Evolutionary conservation across 768 basidiomycete genomes (phyloP), one percentile per base, ranked within the genome.

Genomic region (Amanita fuliginea): DNA sequence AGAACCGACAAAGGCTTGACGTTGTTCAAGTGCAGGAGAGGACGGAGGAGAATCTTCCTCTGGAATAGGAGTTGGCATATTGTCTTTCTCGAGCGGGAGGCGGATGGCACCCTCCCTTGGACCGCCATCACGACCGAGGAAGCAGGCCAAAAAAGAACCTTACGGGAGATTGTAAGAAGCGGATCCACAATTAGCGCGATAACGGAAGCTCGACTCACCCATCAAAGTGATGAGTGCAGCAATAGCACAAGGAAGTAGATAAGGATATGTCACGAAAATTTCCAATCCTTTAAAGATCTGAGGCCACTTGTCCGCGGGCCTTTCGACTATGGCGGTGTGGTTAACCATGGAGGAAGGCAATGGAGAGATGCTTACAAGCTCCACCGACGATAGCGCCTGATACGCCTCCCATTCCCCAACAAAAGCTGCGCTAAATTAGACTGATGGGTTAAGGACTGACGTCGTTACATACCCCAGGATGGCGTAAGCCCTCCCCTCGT

Each of bases 351-450:
- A 37, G 16, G 54, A 35, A 7, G 7, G 24, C 16, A 40, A 26
- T 6, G 28, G 22, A n/a, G 42, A 50, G 48, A 72, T 3, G 32
- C 87, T 63, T 55, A 90, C 89, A 83, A 56, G 80, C 68, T 57
- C 88, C 88, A 53, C 89, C 92, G 26, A 94, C 75, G 46, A 93
- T 84, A 41, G 86, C 86, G 39, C 91, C 91, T 41, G 83, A 78
- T 10, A 93, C 89, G 77, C 94, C 96, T 53, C 95, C 96, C 55
- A 98, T 78, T 53, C 93, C 94, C 96, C 95, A 96, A 56, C 83
- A 89, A 64, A 95, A 96, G 9, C 86, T 90, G 50, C 26, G 49
- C 22, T 46, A 37, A 48, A 52, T 44, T 45, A 54, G 39, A 39
- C 36, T 35, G 47, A 51, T 40, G 46, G 54, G 36, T 42, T 33